phyloP scores from a whole-genome alignment of 768 basidiomycete species.

The Coprinopsis sp. region DNA sequence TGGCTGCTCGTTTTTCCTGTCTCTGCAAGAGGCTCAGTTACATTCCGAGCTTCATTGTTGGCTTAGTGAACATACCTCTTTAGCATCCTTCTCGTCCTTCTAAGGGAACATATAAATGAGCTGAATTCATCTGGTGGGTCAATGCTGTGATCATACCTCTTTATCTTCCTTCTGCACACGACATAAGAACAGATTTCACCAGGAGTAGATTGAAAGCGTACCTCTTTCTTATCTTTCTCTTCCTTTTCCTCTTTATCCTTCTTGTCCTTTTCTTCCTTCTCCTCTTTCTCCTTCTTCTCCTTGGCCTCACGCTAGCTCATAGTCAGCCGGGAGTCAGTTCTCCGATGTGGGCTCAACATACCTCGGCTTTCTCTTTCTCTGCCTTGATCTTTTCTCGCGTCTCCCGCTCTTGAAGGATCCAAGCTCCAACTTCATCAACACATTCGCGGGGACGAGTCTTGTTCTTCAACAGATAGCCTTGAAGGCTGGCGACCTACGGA shows the following conservation, averaged over 20 bases:
- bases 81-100: constrained; percentile 52
- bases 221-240: constrained; percentile 56
- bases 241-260: constrained; percentile 48
- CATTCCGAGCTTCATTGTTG: neutral
- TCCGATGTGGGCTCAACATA: constrained; percentile 19
- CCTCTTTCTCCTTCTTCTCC: constrained; percentile 34
- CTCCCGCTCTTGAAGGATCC: constrained; percentile 79
- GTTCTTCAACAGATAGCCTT: constrained; percentile 85
- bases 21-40: constrained; percentile 34
- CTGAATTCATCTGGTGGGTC: too few species aligned
- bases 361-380: constrained; percentile 70
- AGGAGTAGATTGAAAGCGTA: too few species aligned
- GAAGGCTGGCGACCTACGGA: constrained; percentile 69
- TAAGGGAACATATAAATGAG: too few species aligned
- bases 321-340: constrained; percentile 14
- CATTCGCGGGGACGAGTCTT: constrained; percentile 86
- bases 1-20: constrained; percentile 46
- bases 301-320: constrained; percentile 58
- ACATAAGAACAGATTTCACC: too few species aligned
- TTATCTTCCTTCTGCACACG: constrained; percentile 41
- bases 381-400: constrained; percentile 81
- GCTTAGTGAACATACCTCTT: constrained; percentile 42
- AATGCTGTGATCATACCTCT: constrained; percentile 36
- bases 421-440: constrained; percentile 73
- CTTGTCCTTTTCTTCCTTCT: constrained; percentile 45